Base-by-base conservation (phyloP, 225 moss, liverwort and hornwort species). In the Asterella californica region DNA sequence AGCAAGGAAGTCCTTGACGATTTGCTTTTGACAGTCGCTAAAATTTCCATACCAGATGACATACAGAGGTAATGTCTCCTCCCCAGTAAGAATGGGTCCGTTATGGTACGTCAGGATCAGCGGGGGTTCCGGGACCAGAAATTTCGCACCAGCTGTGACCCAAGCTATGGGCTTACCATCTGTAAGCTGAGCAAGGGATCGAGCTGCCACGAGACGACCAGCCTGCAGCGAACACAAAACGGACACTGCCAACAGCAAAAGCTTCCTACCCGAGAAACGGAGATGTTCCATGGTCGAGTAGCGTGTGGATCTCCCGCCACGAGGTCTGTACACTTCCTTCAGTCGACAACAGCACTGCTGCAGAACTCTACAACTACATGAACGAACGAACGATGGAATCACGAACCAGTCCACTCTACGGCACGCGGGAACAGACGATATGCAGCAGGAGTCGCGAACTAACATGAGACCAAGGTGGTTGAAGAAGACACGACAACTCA, bases 1-100 rank as follows among this genome's bases (percentile, higher is more conserved):
- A 2, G 82, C 17, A 63, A 94, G 87, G 86, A 91, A 91, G 50
- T 94, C 92, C 36, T 82, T 9, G 46, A 93, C 82, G 8, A 81
- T 76, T 1, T 85, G 79, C 15, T 90, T 89, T 79, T 92, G 91
- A 0, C 81, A 42, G 5, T 64, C 80, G 67, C 80, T 90, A 85
- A 94, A 94, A 68, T 87, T 87, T 45, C 94, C 94, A 83, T 94
- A 94, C 94, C 94, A 94, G 52, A 94, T 78, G 4, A 94, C 48
- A 30, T 88, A 88, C 32, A 92, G 86, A 4, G 88, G 85, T 0
- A 92, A 21, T 48, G 69, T 77, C 1, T 78, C 79, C 1, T 82
- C 46, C 6, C 88, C 84, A 7, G 90, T 77, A 50, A 92, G 55
- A 67, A 93, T 14, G 0, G 92, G 84, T 1, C 94, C 94, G 37